A percentile compares a stretch with the other conserved stretches of the same genome.
Evolutionary conservation across 1,139 yeast genomes (phyloP).

Genomic region (Candida pseudocylindracea): DNA sequence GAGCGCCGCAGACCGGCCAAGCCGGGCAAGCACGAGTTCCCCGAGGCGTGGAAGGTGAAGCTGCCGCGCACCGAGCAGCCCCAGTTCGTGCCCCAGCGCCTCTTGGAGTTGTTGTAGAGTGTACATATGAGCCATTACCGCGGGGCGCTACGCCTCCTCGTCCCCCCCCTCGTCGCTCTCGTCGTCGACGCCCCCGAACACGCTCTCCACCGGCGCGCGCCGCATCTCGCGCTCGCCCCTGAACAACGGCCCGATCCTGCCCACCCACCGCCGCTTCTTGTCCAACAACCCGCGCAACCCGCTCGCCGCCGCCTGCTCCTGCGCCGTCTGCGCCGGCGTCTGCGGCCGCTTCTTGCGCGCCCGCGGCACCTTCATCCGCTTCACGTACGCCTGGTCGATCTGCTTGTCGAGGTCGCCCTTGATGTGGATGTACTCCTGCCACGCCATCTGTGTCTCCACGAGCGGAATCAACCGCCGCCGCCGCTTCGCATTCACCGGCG

Average conservation of each 20-base stretch:
- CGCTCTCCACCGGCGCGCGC: constrained; percentile 44
- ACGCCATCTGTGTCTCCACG: constrained; percentile 81
- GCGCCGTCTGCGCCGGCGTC: constrained; percentile 11
- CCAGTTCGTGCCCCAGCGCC: no score
- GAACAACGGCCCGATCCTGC: constrained; percentile 72
- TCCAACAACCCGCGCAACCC: constrained; percentile 65
- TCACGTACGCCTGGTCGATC: constrained; percentile 82
- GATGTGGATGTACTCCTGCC: constrained; percentile 83
- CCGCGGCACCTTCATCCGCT: constrained; percentile 65
- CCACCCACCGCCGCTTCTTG: constrained; percentile 76
- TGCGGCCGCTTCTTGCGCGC: constrained; percentile 40
- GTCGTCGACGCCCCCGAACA: constrained; percentile 8
- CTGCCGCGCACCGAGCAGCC: no score
- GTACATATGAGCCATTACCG: no score
- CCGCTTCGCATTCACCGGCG: constrained; percentile 40
- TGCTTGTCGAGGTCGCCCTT: constrained; percentile 89
- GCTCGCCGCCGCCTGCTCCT: constrained; percentile 39
- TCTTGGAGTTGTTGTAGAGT: no score
- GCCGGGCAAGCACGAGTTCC: no score
- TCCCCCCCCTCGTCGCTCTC: constrained; percentile 15
- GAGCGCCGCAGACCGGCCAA: no score
- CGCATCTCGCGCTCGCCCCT: constrained; percentile 47
- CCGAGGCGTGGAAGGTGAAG: no score
- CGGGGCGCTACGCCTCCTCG: constrained; percentile 18
- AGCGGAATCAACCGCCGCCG: constrained; percentile 47